phyloP scores from a whole-genome alignment of 768 basidiomycete genomes.

The Macrolepiota fuliginosa region DNA sequence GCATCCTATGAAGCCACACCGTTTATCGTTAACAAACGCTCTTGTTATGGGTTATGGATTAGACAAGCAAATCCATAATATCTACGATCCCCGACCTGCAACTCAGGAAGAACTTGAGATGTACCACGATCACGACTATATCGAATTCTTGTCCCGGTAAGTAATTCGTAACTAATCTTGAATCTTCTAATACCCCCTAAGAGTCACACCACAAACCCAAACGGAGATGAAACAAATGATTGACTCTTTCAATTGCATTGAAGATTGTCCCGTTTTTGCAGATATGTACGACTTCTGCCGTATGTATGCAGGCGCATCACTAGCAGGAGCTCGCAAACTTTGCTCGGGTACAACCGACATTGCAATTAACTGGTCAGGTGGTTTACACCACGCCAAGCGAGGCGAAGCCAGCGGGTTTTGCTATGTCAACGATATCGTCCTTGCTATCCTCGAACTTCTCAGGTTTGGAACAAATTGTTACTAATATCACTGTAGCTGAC shows the following conservation, averaged over 20 bases:
- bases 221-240: slow-evolving; percentile 74
- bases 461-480: slow-evolving; percentile 43
- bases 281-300: slow-evolving; percentile 94
- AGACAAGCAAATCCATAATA: slow-evolving; percentile 91
- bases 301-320: slow-evolving; percentile 90
- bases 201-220: slow-evolving; percentile 77
- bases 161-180: slow-evolving; percentile 16
- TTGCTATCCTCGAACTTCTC: slow-evolving; percentile 90
- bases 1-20: slow-evolving; percentile 98
- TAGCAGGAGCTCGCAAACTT: slow-evolving; percentile 89
- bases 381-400: slow-evolving; percentile 96
- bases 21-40: slow-evolving; percentile 93
- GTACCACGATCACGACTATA: slow-evolving; percentile 94
- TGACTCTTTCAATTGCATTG: slow-evolving; percentile 89
- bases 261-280: slow-evolving; percentile 95
- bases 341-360: slow-evolving; percentile 88
- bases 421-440: slow-evolving; percentile 95
- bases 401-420: slow-evolving; percentile 98
- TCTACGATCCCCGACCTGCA: slow-evolving; percentile 86
- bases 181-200: slow-evolving; percentile 24
- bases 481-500: background rate
- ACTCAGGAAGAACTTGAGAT: slow-evolving; percentile 85
- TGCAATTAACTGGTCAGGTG: slow-evolving; percentile 99
- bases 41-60: slow-evolving; percentile 95
- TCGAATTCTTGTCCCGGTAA: slow-evolving; percentile 92